Conservation (phyloP, 441 rosid species). For the Erodium texanum region DNA sequence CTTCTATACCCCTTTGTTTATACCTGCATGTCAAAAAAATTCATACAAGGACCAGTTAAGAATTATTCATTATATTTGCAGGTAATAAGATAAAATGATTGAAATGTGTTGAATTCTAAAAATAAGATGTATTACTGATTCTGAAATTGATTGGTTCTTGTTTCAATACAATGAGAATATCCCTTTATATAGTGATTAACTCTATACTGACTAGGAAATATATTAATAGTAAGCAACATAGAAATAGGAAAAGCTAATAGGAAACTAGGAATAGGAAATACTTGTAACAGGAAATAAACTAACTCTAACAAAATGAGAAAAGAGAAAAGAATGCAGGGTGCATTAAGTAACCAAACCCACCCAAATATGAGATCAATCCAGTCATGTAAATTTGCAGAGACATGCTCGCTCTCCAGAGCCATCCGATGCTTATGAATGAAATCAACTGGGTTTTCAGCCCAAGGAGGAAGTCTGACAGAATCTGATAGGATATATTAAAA, state of each 20-base stretch:
- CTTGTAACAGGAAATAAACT: too few relatives aligned
- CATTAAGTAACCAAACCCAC: slow-evolving; percentile 32
- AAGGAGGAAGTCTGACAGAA: slow-evolving; percentile 86
- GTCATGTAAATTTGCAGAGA: slow-evolving; percentile 89
- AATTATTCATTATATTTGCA: too few relatives aligned
- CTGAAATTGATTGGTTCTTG: too few relatives aligned
- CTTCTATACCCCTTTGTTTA: slow-evolving; percentile 99
- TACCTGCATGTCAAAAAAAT: slow-evolving; percentile 46
- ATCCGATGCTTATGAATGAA: slow-evolving; percentile 88
- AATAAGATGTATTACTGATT: too few relatives aligned
- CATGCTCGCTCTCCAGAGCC: slow-evolving; percentile 98
- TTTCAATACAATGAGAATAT: too few relatives aligned
- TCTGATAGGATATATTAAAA: slow-evolving; percentile 39
- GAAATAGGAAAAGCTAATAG: too few relatives aligned
- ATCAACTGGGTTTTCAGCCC: slow-evolving; percentile 94
- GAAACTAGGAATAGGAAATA: too few relatives aligned
- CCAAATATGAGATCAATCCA: slow-evolving; percentile 99
- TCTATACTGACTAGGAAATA: too few relatives aligned
- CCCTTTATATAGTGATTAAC: too few relatives aligned
- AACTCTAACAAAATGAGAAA: not conserved
- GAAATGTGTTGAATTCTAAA: too few relatives aligned
- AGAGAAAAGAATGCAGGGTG: slow-evolving; percentile 12
- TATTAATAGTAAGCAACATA: too few relatives aligned
- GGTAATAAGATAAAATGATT: too few relatives aligned
- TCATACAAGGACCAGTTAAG: slow-evolving; percentile 7